A percentile compares a stretch with the other conserved stretches of the same genome.
These are phyloP conservation scores for Amaranthus tricolor DNA, from an alignment of 179 eudicot genomes.

Conservation along the genomic window DNA sequence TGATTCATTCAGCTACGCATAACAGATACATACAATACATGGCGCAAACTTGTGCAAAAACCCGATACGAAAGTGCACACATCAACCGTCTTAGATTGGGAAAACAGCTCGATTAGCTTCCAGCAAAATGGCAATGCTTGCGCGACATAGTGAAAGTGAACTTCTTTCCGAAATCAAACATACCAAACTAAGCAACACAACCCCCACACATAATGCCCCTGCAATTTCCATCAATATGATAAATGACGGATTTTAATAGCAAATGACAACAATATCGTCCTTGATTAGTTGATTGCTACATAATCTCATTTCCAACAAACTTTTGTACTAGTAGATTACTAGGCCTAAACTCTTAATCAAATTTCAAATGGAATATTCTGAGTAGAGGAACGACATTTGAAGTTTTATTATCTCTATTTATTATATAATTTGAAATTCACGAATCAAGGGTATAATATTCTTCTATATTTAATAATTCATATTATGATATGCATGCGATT, in stretches of 20 bases:
- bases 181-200: conserved; percentile 44
- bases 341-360: no score
- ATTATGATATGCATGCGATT: no score
- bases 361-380: no score
- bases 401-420: no score
- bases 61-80: conserved; percentile 6
- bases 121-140: conserved; percentile 14
- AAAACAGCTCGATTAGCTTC: conserved; percentile 12
- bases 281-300: neutral
- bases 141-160: neutral
- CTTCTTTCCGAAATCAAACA: neutral
- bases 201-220: conserved; percentile 79
- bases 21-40: conserved; percentile 9
- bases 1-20: conserved; percentile 14
- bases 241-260: neutral
- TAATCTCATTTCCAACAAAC: neutral
- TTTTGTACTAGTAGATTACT: neutral
- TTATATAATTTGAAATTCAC: no score
- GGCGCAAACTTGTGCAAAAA: conserved; percentile 7
- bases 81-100: neutral
- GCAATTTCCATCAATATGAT: conserved; percentile 22
- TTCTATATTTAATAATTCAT: no score
- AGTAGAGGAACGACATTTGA: no score
- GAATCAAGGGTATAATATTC: no score
- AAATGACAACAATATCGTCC: neutral